Conservation (phyloP, 2,329 filamentous ascomycete genomes). For the Hymenoscyphus fraxineus region DNA sequence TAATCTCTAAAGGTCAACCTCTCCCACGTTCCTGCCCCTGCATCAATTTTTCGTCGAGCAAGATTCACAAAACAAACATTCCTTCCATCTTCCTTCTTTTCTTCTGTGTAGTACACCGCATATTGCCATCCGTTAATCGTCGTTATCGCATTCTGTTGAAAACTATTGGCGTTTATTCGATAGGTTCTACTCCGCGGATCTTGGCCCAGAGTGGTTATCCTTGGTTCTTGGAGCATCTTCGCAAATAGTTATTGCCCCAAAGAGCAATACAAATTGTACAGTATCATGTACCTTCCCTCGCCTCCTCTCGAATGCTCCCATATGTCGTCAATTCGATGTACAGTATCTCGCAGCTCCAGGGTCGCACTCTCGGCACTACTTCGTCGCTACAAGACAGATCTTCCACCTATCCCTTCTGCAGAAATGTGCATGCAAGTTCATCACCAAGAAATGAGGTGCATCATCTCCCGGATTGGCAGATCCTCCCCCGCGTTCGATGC, state of each 20-base stretch:
- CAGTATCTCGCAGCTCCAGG: background rate
- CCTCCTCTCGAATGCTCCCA: background rate
- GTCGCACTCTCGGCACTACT: background rate
- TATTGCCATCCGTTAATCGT: slow-evolving; percentile 27
- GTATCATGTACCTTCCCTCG: background rate
- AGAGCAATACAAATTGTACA: background rate
- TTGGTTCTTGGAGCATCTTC: slow-evolving; percentile 14
- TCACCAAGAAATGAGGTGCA: slow-evolving; percentile 1
- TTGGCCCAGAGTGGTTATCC: slow-evolving; percentile 19
- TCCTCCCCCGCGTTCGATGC: background rate
- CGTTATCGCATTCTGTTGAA: slow-evolving; percentile 28
- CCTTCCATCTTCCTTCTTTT: background rate
- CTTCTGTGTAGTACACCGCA: slow-evolving; percentile 24
- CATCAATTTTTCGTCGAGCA: slow-evolving; percentile 13
- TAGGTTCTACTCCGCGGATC: slow-evolving; percentile 24
- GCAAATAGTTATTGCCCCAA: background rate
- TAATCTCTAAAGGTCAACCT: slow-evolving; percentile 26
- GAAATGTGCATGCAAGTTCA: background rate
- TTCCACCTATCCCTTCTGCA: slow-evolving; percentile 9
- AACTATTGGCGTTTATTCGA: slow-evolving; percentile 28
- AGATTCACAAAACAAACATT: slow-evolving; percentile 20
- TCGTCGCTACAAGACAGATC: background rate
- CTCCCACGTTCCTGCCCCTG: slow-evolving; percentile 16
- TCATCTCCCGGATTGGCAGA: slow-evolving; percentile 7
- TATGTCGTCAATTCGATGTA: background rate